phyloP scores from a whole-genome alignment of 768 basidiomycete genomes.

The Amanita jacksonii region DNA sequence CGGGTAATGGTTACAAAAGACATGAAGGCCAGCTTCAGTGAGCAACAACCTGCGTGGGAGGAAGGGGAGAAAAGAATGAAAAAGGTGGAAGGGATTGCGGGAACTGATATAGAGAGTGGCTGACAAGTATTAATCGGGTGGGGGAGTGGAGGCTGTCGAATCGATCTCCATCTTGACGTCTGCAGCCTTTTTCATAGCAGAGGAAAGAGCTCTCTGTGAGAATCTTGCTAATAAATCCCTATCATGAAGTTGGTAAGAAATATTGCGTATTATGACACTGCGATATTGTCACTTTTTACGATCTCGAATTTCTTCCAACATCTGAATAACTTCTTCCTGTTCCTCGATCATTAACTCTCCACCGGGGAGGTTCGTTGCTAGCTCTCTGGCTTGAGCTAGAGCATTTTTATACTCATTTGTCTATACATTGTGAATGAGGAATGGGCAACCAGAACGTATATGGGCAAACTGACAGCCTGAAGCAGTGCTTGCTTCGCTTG shows the following conservation, averaged over 20 bases:
- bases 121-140: conserved; percentile 14
- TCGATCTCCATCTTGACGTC: conserved; percentile 56
- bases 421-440: too few relatives aligned
- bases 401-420: conserved; percentile 63
- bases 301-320: conserved; percentile 55
- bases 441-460: too few relatives aligned
- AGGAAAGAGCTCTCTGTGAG: conserved; percentile 29
- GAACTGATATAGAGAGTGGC: background rate
- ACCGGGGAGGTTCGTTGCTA: conserved; percentile 52
- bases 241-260: background rate
- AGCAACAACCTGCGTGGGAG: background rate
- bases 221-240: conserved; percentile 52
- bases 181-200: conserved; percentile 17
- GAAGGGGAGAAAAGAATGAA: background rate
- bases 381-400: conserved; percentile 48
- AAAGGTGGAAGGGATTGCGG: too few relatives aligned
- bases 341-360: conserved; percentile 62
- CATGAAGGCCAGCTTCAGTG: background rate
- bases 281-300: conserved; percentile 43
- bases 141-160: conserved; percentile 66
- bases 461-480: conserved; percentile 40
- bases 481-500: conserved; percentile 59
- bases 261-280: background rate
- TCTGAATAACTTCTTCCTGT: conserved; percentile 60
- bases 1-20: background rate